phyloP scores from a whole-genome alignment of 805 yeast species.

The Saccharomycopsis sp. region DNA sequence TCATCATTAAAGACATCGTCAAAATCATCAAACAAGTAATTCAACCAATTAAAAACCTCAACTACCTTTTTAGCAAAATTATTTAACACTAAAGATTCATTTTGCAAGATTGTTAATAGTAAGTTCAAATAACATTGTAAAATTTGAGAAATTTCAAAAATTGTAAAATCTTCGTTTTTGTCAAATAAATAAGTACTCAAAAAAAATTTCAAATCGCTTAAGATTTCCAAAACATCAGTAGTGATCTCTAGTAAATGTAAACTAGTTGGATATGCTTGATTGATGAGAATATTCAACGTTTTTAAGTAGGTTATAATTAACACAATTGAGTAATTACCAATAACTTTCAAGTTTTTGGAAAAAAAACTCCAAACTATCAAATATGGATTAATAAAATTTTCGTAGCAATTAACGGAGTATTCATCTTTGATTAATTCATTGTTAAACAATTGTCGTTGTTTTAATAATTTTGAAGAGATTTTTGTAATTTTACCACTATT shows the following conservation, averaged over 20 bases:
- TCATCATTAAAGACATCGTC: constrained; percentile 8
- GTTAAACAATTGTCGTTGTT: constrained; percentile 6
- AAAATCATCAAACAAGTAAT: constrained; percentile 15
- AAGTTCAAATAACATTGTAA: constrained; percentile 12
- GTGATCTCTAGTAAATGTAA: constrained; percentile 1
- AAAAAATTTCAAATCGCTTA: constrained; percentile 1
- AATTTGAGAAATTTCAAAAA: constrained; percentile 8
- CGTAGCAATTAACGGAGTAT: constrained; percentile 6
- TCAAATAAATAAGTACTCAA: not conserved
- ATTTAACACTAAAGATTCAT: constrained; percentile 1
- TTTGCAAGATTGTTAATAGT: constrained; percentile 9
- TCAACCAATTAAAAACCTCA: constrained; percentile 12
- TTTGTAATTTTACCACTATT: constrained; percentile 11
- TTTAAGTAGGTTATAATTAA: constrained; percentile 9
- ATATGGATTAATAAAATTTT: constrained; percentile 11
- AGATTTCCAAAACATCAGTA: constrained; percentile 7
- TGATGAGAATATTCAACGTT: constrained; percentile 9
- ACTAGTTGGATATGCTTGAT: constrained; percentile 10
- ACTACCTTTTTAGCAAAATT: constrained; percentile 2
- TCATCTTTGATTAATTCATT: constrained; percentile 2
- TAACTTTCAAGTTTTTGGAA: constrained; percentile 1
- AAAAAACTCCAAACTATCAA: constrained; percentile 10
- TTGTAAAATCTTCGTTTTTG: not conserved
- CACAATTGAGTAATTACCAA: constrained; percentile 11
- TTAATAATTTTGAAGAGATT: constrained; percentile 14